A percentile compares a stretch with the other conserved stretches of the same genome.
phyloP scores from a whole-genome alignment of 2,329 filamentous ascomycete genomes.

The Botrytis porri region DNA sequence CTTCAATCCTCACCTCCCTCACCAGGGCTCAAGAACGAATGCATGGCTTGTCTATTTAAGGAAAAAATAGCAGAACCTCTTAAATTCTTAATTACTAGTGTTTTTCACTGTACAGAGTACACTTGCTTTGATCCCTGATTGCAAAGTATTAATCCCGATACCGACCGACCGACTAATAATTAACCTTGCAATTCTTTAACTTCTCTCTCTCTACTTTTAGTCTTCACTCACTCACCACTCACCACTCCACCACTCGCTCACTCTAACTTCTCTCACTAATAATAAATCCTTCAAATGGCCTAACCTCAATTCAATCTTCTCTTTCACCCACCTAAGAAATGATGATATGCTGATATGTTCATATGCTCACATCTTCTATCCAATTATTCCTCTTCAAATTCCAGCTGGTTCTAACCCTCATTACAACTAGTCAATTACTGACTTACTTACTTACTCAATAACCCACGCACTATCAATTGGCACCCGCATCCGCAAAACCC shows the following conservation, averaged over 20 bases:
- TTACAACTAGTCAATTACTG: neutral
- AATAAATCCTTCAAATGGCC: neutral
- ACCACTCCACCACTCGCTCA: neutral
- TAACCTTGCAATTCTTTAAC: neutral
- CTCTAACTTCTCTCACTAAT: neutral
- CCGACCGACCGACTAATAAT: neutral
- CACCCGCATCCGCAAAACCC: slow-evolving; percentile 12
- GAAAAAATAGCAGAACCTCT: neutral
- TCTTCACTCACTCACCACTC: neutral
- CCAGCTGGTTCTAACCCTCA: neutral
- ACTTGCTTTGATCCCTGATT: neutral
- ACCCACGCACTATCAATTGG: slow-evolving; percentile 9
- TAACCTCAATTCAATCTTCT: neutral
- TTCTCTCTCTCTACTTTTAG: neutral
- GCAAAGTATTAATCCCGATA: neutral
- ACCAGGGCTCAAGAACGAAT: neutral
- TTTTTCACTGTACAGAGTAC: neutral
- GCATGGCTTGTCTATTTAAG: neutral
- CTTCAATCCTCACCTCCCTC: neutral
- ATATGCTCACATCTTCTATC: slow-evolving; percentile 23
- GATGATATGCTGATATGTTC: slow-evolving; percentile 23
- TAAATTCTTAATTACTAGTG: neutral
- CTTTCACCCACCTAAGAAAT: slow-evolving; percentile 6
- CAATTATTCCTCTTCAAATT: slow-evolving; percentile 18
- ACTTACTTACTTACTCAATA: neutral